Evolutionary conservation across 108 stramenopile species (phyloP).

Genomic region (Skeletonema menzelii): DNA sequence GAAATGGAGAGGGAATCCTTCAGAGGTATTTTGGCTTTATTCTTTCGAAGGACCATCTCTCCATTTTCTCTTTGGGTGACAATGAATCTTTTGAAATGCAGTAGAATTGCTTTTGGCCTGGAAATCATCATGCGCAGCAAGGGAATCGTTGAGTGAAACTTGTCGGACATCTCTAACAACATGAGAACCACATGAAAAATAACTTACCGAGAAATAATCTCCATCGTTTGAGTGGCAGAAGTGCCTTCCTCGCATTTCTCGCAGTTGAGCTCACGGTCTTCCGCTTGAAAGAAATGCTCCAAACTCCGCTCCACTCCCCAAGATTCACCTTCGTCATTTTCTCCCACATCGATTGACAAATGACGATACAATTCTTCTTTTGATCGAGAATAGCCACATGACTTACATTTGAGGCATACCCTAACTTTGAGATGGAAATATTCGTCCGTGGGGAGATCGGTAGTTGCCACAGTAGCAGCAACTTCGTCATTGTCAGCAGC

Average conservation of each 20-base stretch:
- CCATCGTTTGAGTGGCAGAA: conserved; percentile 65
- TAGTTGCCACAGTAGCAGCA: background rate
- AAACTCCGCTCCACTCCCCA: conserved; percentile 62
- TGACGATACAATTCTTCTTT: conserved; percentile 81
- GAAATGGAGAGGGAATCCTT: conserved; percentile 37
- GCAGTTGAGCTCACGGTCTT: conserved; percentile 80
- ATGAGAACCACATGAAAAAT: background rate
- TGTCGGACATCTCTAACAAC: background rate
- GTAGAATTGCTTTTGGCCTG: conserved; percentile 64
- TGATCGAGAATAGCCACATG: conserved; percentile 70
- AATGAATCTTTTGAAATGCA: conserved; percentile 82
- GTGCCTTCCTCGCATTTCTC: conserved; percentile 77
- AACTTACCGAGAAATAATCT: conserved; percentile 52
- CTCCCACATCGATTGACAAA: conserved; percentile 66
- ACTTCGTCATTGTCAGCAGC: background rate
- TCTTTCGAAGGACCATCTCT: conserved; percentile 60
- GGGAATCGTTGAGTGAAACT: background rate
- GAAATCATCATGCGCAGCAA: background rate
- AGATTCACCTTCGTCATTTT: conserved; percentile 28
- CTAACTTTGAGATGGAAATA: conserved; percentile 71
- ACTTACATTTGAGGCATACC: conserved; percentile 71
- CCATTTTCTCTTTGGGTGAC: conserved; percentile 48
- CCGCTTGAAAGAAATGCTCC: conserved; percentile 68
- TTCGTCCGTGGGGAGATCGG: conserved; percentile 56
- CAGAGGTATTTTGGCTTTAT: conserved; percentile 48